Conservation (phyloP, 441 rosid genomes). For the Eutrema salsugineum region DNA sequence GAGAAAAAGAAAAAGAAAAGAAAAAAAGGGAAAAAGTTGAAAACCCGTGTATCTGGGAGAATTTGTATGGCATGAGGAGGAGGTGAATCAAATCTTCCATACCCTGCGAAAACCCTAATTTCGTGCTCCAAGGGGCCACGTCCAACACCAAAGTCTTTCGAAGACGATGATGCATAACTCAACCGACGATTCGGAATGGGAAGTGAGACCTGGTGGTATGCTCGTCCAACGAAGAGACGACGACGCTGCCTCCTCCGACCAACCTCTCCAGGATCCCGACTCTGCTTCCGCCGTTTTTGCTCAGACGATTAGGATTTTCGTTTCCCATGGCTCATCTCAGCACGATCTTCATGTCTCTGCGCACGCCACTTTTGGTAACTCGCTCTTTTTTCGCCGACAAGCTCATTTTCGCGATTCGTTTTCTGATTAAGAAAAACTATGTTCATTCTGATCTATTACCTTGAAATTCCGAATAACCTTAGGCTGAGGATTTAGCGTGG, state of each 20-base stretch:
- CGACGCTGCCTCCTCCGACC: conserved; percentile 21
- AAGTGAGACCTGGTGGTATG: conserved; percentile 53
- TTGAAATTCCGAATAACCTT: neutral
- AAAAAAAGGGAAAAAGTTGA: neutral
- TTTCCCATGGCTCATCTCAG: conserved; percentile 45
- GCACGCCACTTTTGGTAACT: conserved; percentile 61
- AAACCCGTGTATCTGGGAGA: neutral
- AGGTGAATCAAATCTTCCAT: neutral
- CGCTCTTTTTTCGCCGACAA: neutral
- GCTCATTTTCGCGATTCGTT: neutral
- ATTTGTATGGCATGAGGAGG: conserved; percentile 14
- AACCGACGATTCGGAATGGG: conserved; percentile 37
- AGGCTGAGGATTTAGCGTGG: neutral
- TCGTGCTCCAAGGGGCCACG: neutral
- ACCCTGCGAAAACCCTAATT: conserved; percentile 25
- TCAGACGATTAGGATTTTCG: conserved; percentile 39
- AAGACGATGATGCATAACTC: conserved; percentile 25
- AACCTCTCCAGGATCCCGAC: conserved; percentile 23
- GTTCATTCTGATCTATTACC: neutral
- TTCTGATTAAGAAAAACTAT: neutral
- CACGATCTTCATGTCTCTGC: conserved; percentile 49
- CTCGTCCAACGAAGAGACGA: conserved; percentile 60
- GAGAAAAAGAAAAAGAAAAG: neutral
- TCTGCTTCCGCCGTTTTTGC: conserved; percentile 21
- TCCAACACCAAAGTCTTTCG: too few species aligned